Percentiles rank a stretch among this genome's conserved stretches.
Conservation (phyloP, 257 asterid species). For the Coffea canephora region DNA sequence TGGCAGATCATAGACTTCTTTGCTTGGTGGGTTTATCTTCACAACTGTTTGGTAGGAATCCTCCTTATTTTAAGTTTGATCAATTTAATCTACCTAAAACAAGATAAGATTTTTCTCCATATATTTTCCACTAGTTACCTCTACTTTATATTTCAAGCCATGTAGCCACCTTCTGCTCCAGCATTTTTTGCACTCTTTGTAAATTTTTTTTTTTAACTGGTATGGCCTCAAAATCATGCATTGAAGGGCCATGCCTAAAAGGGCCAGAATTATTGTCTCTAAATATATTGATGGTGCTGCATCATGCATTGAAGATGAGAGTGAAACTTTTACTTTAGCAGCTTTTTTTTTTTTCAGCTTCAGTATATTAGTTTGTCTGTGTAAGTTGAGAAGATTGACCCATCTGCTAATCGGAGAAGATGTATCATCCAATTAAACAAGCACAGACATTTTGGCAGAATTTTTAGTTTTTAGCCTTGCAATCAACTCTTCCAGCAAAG, state of each 20-base stretch:
- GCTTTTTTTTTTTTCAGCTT: too few species aligned
- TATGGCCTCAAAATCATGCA: not conserved
- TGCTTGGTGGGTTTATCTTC: not conserved
- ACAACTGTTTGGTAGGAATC: not conserved
- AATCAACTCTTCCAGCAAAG: not conserved
- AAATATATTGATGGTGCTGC: not conserved
- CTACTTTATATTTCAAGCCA: not conserved
- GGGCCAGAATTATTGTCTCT: not conserved
- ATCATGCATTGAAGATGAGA: not conserved
- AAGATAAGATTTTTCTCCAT: not conserved
- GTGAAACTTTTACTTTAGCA: not conserved
- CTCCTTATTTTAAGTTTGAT: too few species aligned
- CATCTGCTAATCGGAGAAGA: not conserved
- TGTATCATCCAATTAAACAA: not conserved
- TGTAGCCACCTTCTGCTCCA: not conserved
- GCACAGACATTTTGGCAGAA: not conserved
- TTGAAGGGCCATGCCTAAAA: not conserved
- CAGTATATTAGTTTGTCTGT: too few species aligned
- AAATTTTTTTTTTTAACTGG: too few species aligned
- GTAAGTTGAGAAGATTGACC: not conserved
- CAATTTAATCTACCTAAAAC: not conserved
- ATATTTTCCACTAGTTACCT: not conserved
- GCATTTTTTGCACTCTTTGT: not conserved
- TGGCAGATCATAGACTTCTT: not conserved
- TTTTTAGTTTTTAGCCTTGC: not conserved